phyloP scores from a whole-genome alignment of 225 moss, liverwort and hornwort genomes.

The Marchantia polymorpha region DNA sequence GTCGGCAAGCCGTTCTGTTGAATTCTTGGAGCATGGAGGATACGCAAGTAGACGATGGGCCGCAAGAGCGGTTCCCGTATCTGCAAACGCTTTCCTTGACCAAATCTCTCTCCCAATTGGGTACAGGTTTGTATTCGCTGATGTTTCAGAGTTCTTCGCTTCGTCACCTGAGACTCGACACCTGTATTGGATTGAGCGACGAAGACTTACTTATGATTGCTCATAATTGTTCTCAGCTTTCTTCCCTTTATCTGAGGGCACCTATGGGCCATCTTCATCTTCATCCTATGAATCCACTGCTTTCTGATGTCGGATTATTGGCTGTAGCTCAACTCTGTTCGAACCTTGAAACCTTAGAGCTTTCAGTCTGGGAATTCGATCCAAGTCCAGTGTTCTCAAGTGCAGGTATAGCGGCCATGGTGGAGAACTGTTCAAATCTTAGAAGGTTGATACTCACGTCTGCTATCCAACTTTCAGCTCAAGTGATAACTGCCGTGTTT shows the following conservation, averaged over 20 bases:
- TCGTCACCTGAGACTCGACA: conserved; percentile 32
- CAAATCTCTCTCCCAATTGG: conserved; percentile 40
- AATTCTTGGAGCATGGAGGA: conserved; percentile 23
- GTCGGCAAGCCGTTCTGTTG: conserved; percentile 21
- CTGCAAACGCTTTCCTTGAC: conserved; percentile 34
- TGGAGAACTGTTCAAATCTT: conserved; percentile 37
- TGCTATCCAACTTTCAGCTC: conserved; percentile 29
- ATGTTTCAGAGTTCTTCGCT: conserved; percentile 41
- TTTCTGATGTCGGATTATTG: conserved; percentile 37
- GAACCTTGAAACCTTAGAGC: conserved; percentile 33
- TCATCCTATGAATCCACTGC: conserved; percentile 15
- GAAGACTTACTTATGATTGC: conserved; percentile 32
- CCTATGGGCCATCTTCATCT: conserved; percentile 13
- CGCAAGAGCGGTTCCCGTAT: conserved; percentile 25
- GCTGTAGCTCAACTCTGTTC: conserved; percentile 32
- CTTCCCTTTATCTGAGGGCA: conserved; percentile 35
- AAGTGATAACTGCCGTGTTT: conserved; percentile 39
- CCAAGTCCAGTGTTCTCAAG: conserved; percentile 25
- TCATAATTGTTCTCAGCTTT: conserved; percentile 25
- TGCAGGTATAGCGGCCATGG: conserved; percentile 40
- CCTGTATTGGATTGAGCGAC: conserved; percentile 45
- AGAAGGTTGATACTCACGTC: conserved; percentile 28
- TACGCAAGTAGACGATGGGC: neutral
- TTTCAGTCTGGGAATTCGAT: conserved; percentile 32
- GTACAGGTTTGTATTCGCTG: conserved; percentile 46